phyloP scores from a whole-genome alignment of 805 yeast genomes.

The Candida golubevii region DNA sequence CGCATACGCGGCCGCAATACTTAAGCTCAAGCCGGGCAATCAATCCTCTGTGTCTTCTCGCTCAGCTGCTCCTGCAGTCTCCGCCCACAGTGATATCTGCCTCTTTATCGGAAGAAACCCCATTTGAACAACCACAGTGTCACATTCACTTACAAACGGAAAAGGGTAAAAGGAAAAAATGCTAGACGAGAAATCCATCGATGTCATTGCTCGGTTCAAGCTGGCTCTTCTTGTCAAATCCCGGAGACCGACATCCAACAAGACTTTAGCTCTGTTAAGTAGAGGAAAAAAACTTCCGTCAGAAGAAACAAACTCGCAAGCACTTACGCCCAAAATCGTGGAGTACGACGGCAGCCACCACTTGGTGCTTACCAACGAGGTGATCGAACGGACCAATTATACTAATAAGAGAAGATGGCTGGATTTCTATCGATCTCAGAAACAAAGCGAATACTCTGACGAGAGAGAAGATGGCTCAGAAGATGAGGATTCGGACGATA shows the following conservation, averaged over 20 bases:
- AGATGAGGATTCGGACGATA: constrained; percentile 4
- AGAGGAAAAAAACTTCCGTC: constrained; percentile 31
- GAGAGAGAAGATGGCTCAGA: not conserved
- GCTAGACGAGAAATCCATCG: constrained; percentile 38
- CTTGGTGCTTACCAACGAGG: constrained; percentile 34
- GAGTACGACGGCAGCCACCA: constrained; percentile 36
- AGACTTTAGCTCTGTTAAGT: constrained; percentile 18
- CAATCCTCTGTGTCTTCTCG: too few relatives aligned
- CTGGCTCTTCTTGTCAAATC: constrained; percentile 28
- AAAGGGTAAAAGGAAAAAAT: constrained; percentile 13
- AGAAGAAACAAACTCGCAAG: constrained; percentile 15
- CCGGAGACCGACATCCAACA: constrained; percentile 7
- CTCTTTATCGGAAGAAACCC: too few relatives aligned
- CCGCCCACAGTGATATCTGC: too few relatives aligned
- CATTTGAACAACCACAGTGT: too few relatives aligned
- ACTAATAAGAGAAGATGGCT: constrained; percentile 35
- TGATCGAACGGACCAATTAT: constrained; percentile 25
- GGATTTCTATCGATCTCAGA: constrained; percentile 20
- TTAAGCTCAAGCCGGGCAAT: too few relatives aligned
- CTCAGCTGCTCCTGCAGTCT: too few relatives aligned
- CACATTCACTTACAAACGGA: too few relatives aligned
- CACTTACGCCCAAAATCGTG: constrained; percentile 31
- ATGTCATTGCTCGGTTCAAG: constrained; percentile 35
- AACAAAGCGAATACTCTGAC: not conserved
- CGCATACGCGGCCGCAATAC: too few relatives aligned